A percentile compares a stretch with the other conserved stretches of the same genome.
Conservation (phyloP, 1,284 basidiomycete species). For the Thecaphora frezii region DNA sequence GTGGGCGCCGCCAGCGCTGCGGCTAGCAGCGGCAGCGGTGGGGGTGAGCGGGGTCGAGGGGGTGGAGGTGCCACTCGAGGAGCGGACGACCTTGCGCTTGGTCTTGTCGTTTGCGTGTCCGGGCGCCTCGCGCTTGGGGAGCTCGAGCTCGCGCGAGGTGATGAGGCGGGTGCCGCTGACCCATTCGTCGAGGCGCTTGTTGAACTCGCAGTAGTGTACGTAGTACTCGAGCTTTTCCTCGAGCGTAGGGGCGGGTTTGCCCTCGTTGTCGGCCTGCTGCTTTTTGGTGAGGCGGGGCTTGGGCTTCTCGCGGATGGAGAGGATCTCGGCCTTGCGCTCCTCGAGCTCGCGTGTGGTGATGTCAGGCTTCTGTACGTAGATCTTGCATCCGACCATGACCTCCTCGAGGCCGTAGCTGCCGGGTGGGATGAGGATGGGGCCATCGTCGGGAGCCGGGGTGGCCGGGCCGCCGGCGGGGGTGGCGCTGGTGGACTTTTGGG, state of each 20-base stretch:
- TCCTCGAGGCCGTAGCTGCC: slow-evolving; percentile 52
- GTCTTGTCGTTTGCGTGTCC: slow-evolving; percentile 61
- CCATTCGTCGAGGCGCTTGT: slow-evolving; percentile 90
- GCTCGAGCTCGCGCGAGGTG: slow-evolving; percentile 83
- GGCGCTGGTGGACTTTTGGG: slow-evolving; percentile 29
- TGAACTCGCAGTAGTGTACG: slow-evolving; percentile 49
- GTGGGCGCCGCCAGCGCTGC: slow-evolving; percentile 26
- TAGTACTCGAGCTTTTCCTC: slow-evolving; percentile 49
- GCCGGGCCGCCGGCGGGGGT: slow-evolving; percentile 22
- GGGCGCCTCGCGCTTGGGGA: slow-evolving; percentile 70
- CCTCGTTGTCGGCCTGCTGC: slow-evolving; percentile 31
- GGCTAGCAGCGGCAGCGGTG: slow-evolving; percentile 22
- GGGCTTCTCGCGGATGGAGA: slow-evolving; percentile 52
- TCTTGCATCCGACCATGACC: slow-evolving; percentile 49
- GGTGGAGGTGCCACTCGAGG: slow-evolving; percentile 24
- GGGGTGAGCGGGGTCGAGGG: slow-evolving; percentile 35
- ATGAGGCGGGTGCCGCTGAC: slow-evolving; percentile 85
- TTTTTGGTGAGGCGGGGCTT: slow-evolving; percentile 44
- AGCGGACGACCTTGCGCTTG: slow-evolving; percentile 49
- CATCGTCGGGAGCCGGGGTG: slow-evolving; percentile 37
- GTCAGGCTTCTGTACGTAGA: slow-evolving; percentile 54
- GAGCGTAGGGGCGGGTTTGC: slow-evolving; percentile 28
- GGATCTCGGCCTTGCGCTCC: slow-evolving; percentile 54
- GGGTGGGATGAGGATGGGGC: slow-evolving; percentile 32
- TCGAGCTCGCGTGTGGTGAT: slow-evolving; percentile 50